Percentiles rank a stretch among this genome's conserved stretches.
phyloP scores from a whole-genome alignment of 345 rosid genomes.

The Ceriops tagal region DNA sequence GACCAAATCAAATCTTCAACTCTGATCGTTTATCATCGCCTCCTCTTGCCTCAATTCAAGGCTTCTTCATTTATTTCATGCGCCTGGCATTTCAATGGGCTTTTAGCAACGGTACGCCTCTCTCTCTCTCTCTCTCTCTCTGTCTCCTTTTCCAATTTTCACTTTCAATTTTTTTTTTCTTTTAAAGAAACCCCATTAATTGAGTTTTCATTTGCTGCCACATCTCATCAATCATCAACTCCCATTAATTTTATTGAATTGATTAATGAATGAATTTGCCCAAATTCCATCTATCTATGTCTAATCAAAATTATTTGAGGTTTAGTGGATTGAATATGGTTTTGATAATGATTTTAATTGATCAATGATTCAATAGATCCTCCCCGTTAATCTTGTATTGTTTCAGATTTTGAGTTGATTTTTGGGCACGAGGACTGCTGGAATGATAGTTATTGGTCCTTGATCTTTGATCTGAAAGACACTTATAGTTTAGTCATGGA shows the following conservation, averaged over 20 bases:
- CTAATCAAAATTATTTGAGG: too few relatives aligned
- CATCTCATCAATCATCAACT: too few relatives aligned
- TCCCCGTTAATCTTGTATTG: background rate
- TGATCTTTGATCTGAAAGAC: slow-evolving; percentile 47
- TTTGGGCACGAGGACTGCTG: slow-evolving; percentile 35
- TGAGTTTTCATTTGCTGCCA: too few relatives aligned
- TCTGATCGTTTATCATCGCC: background rate
- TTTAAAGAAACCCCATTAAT: too few relatives aligned
- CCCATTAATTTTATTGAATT: too few relatives aligned
- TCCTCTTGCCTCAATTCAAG: slow-evolving; percentile 20
- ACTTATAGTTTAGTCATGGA: slow-evolving; percentile 31
- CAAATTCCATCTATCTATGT: too few relatives aligned
- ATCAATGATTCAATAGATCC: background rate
- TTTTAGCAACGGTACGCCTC: slow-evolving; percentile 40
- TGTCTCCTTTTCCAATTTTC: background rate
- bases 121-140: background rate
- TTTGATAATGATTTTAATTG: too few relatives aligned
- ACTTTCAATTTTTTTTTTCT: background rate
- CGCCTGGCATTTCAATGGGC: slow-evolving; percentile 5
- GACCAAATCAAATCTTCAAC: background rate
- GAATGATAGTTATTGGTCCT: slow-evolving; percentile 51
- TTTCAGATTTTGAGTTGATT: slow-evolving; percentile 34
- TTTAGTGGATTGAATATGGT: too few relatives aligned
- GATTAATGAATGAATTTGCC: too few relatives aligned
- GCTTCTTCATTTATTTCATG: slow-evolving; percentile 15